Evolutionary conservation across 140 eudicot genomes (phyloP).

Genomic region (Anethum foeniculum): DNA sequence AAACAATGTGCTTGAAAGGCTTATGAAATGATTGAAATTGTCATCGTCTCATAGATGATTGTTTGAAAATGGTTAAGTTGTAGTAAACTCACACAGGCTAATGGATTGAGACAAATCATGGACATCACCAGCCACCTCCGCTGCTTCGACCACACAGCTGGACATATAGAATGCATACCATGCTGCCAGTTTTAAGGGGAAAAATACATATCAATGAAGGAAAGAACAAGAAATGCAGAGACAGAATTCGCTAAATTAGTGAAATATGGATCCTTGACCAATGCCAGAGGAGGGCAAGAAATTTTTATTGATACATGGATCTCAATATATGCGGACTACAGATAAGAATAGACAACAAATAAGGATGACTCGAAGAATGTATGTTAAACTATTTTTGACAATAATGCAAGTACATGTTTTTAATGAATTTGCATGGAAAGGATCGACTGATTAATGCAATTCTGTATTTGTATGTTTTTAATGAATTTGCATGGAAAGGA

Average conservation of each 20-base stretch:
- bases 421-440: neutral
- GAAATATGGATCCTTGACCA: neutral
- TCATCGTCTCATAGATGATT: neutral
- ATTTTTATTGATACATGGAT: neutral
- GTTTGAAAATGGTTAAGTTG: neutral
- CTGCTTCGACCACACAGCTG: conserved; percentile 96
- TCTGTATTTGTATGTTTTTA: neutral
- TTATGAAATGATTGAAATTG: neutral
- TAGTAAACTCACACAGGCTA: conserved; percentile 72
- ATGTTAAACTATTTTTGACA: neutral
- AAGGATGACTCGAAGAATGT: neutral
- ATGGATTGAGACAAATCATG: conserved; percentile 89
- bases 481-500: conserved; percentile 1
- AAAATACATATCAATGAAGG: neutral
- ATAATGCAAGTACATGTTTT: neutral
- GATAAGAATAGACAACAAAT: neutral
- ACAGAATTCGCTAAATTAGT: neutral
- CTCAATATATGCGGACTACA: neutral
- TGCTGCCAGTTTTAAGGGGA: conserved; percentile 36
- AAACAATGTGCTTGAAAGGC: neutral
- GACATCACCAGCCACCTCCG: conserved; percentile 98
- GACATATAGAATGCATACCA: conserved; percentile 91
- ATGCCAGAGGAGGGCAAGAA: neutral
- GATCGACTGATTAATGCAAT: neutral
- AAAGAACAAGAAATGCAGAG: neutral